These are phyloP conservation scores for Lactifluus volemus DNA, from an alignment of 768 basidiomycete species.

Conservation along the genomic window DNA sequence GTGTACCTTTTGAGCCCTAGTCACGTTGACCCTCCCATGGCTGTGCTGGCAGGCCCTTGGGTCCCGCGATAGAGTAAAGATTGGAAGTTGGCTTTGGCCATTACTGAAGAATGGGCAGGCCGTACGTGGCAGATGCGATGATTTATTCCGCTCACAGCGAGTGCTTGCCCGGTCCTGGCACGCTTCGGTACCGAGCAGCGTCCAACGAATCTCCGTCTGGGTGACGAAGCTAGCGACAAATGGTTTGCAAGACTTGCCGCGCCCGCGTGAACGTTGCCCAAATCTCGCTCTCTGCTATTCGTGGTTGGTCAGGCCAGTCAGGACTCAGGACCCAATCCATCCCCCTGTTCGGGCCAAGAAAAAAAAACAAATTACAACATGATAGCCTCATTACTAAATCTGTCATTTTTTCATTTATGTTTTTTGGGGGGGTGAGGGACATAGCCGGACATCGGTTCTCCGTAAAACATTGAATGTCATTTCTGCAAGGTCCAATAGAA, in stretches of 20 bases:
- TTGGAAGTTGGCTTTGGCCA: too few species aligned
- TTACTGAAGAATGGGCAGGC: too few species aligned
- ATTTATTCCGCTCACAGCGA: too few species aligned
- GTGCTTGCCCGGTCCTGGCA: background rate
- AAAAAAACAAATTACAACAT: too few species aligned
- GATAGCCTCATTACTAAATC: background rate
- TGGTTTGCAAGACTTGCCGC: background rate
- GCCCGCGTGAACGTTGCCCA: background rate
- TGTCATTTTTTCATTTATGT: background rate
- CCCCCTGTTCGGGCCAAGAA: background rate
- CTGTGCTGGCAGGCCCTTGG: background rate
- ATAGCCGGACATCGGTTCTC: background rate
- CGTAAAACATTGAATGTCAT: background rate
- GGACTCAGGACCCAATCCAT: too few species aligned
- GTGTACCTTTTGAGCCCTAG: background rate
- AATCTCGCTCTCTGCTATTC: background rate
- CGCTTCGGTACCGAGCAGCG: slow-evolving; percentile 5
- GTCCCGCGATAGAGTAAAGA: background rate
- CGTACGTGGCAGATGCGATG: too few species aligned
- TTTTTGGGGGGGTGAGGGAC: too few species aligned
- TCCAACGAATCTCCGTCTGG: background rate
- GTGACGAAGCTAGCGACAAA: background rate
- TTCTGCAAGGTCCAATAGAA: background rate
- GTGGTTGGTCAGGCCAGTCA: background rate
- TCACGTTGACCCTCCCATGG: background rate